Evolutionary conservation across 1,139 yeast genomes (phyloP).

Genomic region (Geotrichum klebahnii): DNA sequence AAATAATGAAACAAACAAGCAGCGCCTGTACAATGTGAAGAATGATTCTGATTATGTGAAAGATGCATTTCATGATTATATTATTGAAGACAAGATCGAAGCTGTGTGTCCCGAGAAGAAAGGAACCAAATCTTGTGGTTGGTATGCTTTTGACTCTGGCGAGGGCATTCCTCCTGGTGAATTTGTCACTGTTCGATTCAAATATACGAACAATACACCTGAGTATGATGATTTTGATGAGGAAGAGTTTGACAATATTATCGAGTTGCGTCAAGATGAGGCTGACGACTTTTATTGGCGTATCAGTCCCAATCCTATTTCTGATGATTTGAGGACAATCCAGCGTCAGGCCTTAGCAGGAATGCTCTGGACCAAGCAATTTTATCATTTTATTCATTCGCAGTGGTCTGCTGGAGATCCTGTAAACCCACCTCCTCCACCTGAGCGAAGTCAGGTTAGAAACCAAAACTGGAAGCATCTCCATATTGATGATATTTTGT

Average conservation of each 20-base stretch:
- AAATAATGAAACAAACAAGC: constrained; percentile 80
- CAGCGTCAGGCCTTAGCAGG: constrained; percentile 97
- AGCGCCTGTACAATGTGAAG: constrained; percentile 60
- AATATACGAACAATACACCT: constrained; percentile 49
- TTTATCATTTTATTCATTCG: constrained; percentile 79
- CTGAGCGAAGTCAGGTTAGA: constrained; percentile 76
- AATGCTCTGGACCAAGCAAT: constrained; percentile 90
- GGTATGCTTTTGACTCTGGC: constrained; percentile 70
- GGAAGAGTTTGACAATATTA: constrained; percentile 67
- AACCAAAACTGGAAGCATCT: constrained; percentile 87
- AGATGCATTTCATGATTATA: constrained; percentile 86
- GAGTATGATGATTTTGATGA: constrained; percentile 57
- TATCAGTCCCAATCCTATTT: constrained; percentile 78
- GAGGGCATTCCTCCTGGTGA: constrained; percentile 86
- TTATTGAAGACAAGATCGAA: constrained; percentile 56
- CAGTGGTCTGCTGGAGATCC: constrained; percentile 93
- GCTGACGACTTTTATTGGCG: constrained; percentile 95
- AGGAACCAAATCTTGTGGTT: constrained; percentile 79
- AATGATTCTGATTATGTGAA: constrained; percentile 57
- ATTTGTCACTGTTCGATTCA: constrained; percentile 82
- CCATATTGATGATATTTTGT: constrained; percentile 81
- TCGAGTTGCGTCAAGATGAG: constrained; percentile 74
- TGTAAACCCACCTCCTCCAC: constrained; percentile 68
- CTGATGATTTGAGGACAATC: constrained; percentile 75
- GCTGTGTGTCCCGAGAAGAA: constrained; percentile 63